Evolutionary conservation across 2,329 filamentous ascomycete species (phyloP), one percentile per base, ranked within the genome.

Genomic region (Monilinia fructicola): DNA sequence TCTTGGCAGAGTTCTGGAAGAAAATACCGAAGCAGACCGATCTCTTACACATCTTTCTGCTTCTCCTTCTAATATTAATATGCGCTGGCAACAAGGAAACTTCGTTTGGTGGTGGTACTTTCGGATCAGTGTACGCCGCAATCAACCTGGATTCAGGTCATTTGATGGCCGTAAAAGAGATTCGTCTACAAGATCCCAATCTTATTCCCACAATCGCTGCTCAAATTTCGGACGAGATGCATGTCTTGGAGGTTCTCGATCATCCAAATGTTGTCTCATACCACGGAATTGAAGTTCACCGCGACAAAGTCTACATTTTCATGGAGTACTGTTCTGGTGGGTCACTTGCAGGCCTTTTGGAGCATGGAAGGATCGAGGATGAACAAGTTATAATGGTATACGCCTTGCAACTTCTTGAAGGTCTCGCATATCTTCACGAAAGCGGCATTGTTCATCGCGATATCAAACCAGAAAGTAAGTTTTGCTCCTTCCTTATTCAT

Each of bases 241-340:
- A 90, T 62, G 94, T 99, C 6, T 81, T 99, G 59, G 94, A 98
- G 78, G 90, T 97, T 1, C 84, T 99, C 55, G 93, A 99, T 75
- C 95, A 99, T 76, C 95, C 95, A 28, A 99, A 99, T 76, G 92
- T 99, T 69, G 96, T 99, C 28, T 94, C 93, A 12, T 99, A 99
- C 79, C 95, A 95, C 76, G 95, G 95, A 67, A 98, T 99, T 74
- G 95, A 99, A 78, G 95, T 97, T 3, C 95, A 99, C 79, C 87
- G 95, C 70, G 95, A 99, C 82, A 95, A 97, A 76, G 95, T 99
- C n/a, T 99, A 98, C 79, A 97, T 99, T 72, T 99, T 99, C 77
- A 99, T 99, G 95, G 95, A 99, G 78, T 98, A 96, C 79, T 99
- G 95, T 78, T 96, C 93, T 5, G 94, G 95, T 62, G 95, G 95